Conservation (phyloP, 441 rosid genomes). For the Mallotus japonicus region DNA sequence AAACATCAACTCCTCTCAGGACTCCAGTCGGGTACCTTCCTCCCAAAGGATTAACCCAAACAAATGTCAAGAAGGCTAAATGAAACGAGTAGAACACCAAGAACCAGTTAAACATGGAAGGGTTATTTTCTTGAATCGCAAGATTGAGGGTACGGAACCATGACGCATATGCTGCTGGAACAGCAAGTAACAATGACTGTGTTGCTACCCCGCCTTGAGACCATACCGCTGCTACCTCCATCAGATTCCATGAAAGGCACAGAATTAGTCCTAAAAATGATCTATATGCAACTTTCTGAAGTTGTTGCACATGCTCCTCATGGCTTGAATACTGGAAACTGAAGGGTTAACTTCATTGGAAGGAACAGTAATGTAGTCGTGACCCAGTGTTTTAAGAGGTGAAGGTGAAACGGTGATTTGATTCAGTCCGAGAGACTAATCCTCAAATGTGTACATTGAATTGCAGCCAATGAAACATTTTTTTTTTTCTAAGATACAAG, state of each 20-base stretch:
- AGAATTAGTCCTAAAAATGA: not conserved
- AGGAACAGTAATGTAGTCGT: not conserved
- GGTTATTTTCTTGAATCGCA: not conserved
- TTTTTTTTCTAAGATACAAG: no score
- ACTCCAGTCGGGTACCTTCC: conserved; percentile 3
- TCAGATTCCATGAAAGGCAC: not conserved
- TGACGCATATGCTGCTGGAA: not conserved
- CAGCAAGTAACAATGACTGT: not conserved
- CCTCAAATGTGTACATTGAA: no score
- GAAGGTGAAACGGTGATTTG: no score
- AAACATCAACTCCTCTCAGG: not conserved
- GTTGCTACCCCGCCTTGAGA: not conserved
- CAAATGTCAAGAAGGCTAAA: not conserved
- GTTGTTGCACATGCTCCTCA: not conserved
- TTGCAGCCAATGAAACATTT: no score
- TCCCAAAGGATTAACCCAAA: not conserved
- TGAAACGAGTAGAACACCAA: not conserved
- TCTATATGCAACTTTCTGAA: not conserved
- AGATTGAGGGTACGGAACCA: conserved; percentile 9
- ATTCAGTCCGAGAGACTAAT: no score
- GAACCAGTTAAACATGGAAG: not conserved
- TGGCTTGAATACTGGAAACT: not conserved
- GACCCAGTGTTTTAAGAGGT: not conserved
- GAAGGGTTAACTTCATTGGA: not conserved
- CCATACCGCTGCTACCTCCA: not conserved